These are phyloP conservation scores for Pseudopyrenochaeta lycopersici DNA, from an alignment of 2,329 filamentous ascomycete species.

Conservation along the genomic window DNA sequence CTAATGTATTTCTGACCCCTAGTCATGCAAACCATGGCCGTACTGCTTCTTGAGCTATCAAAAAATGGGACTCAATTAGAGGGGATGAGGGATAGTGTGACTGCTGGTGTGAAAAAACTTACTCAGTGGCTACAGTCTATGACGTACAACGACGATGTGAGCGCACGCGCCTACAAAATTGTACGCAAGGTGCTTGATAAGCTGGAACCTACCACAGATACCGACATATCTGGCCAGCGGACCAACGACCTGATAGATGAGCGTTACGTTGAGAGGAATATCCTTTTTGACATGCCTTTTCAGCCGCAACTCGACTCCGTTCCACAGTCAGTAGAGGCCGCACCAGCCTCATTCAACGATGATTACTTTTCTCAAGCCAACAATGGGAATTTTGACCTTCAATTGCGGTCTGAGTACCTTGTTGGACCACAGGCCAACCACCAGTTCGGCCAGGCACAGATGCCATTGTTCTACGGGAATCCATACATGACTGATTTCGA, in stretches of 20 bases:
- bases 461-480: slow-evolving; percentile 16
- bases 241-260: too few species aligned
- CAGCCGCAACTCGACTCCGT: too few species aligned
- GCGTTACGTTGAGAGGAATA: too few species aligned
- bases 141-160: slow-evolving; percentile 34
- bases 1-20: slow-evolving; percentile 1
- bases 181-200: slow-evolving; percentile 18
- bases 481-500: slow-evolving; percentile 19
- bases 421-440: neutral
- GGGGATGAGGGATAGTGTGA: slow-evolving; percentile 31
- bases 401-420: neutral
- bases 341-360: too few species aligned
- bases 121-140: slow-evolving; percentile 43
- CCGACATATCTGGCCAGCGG: too few species aligned
- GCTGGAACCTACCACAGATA: neutral
- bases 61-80: slow-evolving; percentile 33
- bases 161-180: slow-evolving; percentile 37
- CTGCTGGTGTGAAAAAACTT: slow-evolving; percentile 34
- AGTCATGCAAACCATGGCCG: slow-evolving; percentile 50
- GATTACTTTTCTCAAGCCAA: too few species aligned
- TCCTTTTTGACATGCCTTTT: too few species aligned
- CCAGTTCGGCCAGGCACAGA: slow-evolving; percentile 6
- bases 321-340: too few species aligned
- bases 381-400: too few species aligned
- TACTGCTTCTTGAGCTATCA: slow-evolving; percentile 50